These are phyloP conservation scores for Phytopythium montanum DNA, from an alignment of 352 stramenopile genomes.

Conservation along the genomic window DNA sequence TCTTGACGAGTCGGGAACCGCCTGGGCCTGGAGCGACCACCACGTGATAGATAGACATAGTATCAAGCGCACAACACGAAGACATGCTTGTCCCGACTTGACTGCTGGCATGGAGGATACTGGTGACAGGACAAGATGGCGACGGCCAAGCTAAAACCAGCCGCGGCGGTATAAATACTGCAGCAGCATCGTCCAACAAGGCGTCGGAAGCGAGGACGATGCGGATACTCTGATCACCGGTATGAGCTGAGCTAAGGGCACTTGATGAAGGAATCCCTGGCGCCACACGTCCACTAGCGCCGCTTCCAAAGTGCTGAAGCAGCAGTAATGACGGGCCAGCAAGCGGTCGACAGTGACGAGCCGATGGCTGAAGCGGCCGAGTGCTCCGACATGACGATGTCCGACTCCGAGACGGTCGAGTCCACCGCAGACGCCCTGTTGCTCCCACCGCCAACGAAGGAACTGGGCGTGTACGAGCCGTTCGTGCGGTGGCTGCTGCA, in stretches of 20 bases:
- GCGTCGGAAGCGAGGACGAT: background rate
- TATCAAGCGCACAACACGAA: constrained; percentile 1
- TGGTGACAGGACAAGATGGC: background rate
- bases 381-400: constrained; percentile 8
- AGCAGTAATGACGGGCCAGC: background rate
- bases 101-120: background rate
- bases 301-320: background rate
- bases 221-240: background rate
- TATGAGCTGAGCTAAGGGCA: background rate
- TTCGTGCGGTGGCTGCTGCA: constrained; percentile 64
- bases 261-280: background rate
- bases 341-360: background rate
- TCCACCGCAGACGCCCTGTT: constrained; percentile 15
- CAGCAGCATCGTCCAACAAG: background rate
- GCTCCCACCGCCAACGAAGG: constrained; percentile 20
- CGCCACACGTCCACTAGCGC: background rate
- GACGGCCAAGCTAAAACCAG: background rate
- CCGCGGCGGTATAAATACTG: constrained; percentile 4
- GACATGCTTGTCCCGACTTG: background rate
- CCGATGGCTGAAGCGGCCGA: background rate
- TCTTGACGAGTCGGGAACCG: background rate
- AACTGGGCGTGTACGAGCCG: constrained; percentile 35
- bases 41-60: constrained; percentile 24
- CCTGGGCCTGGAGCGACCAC: constrained; percentile 3
- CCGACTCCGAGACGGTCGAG: constrained; percentile 2